Conservation (phyloP, 345 rosid genomes). For the Citrus mangshanensis region DNA sequence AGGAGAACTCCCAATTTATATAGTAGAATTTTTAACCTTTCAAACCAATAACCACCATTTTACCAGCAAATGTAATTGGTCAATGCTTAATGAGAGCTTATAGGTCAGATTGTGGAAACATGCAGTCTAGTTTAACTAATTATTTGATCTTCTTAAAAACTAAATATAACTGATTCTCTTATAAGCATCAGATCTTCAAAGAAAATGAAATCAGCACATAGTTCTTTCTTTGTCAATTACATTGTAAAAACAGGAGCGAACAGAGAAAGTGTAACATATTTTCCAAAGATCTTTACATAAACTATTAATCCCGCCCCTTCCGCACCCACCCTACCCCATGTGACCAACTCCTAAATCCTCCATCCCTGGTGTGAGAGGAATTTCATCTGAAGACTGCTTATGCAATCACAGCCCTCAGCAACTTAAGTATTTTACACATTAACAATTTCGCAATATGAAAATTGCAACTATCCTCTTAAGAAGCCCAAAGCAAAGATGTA, state of each 20-base stretch:
- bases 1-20: not conserved
- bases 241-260: not conserved
- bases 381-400: not conserved
- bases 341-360: not conserved
- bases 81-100: not conserved
- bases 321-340: not conserved
- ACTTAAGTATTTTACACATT: not conserved
- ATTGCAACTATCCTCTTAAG: not conserved
- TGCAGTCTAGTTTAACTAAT: not conserved
- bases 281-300: not conserved
- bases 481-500: not conserved
- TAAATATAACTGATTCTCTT: not conserved
- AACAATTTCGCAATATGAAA: not conserved
- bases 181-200: not conserved
- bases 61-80: not conserved
- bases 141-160: no score
- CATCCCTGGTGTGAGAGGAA: not conserved
- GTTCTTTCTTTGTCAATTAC: not conserved
- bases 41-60: not conserved
- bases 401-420: not conserved
- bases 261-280: not conserved
- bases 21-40: not conserved
- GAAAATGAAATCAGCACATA: not conserved
- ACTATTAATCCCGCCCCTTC: not conserved
- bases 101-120: not conserved